Evolutionary conservation across 2,329 filamentous ascomycete genomes (phyloP).

Genomic region (Zalaria sp.): DNA sequence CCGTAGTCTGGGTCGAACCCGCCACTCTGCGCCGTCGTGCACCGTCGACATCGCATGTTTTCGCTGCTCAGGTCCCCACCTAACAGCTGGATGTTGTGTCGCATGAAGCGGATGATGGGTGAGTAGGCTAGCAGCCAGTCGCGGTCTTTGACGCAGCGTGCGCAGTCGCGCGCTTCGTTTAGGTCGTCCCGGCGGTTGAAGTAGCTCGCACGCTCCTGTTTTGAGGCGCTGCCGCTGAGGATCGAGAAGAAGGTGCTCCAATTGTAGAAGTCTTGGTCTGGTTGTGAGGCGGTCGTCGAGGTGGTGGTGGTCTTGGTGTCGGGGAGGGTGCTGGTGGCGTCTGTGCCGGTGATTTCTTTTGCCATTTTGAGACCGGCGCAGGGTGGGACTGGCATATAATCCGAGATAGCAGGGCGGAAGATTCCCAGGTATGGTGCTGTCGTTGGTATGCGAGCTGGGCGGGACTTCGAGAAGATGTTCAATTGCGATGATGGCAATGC

Average conservation of each 20-base stretch:
- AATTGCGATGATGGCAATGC: too few species aligned
- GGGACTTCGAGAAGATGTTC: not conserved
- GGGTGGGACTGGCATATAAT: too few species aligned
- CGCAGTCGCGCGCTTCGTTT: constrained; percentile 66
- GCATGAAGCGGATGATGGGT: constrained; percentile 76
- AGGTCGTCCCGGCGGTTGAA: constrained; percentile 60
- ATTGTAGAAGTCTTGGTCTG: constrained; percentile 28
- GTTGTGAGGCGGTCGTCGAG: constrained; percentile 4
- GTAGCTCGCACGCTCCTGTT: constrained; percentile 59
- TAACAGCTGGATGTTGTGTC: constrained; percentile 63
- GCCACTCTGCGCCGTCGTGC: constrained; percentile 57
- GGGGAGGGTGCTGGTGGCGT: constrained; percentile 4
- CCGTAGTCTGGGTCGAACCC: constrained; percentile 80
- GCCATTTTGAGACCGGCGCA: too few species aligned
- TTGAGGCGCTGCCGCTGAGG: constrained; percentile 57
- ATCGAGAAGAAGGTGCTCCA: constrained; percentile 84
- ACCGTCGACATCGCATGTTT: constrained; percentile 75
- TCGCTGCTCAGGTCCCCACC: constrained; percentile 58
- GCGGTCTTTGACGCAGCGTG: constrained; percentile 64
- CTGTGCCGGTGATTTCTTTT: constrained; percentile 1
- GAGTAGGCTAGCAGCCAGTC: constrained; percentile 77
- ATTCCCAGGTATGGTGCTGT: not conserved
- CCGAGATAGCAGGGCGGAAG: too few species aligned
- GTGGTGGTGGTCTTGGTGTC: constrained; percentile 2
- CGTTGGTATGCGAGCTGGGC: not conserved